phyloP scores from a whole-genome alignment of 371 early-diverging fungal species.

The Smittium mucronatum region DNA sequence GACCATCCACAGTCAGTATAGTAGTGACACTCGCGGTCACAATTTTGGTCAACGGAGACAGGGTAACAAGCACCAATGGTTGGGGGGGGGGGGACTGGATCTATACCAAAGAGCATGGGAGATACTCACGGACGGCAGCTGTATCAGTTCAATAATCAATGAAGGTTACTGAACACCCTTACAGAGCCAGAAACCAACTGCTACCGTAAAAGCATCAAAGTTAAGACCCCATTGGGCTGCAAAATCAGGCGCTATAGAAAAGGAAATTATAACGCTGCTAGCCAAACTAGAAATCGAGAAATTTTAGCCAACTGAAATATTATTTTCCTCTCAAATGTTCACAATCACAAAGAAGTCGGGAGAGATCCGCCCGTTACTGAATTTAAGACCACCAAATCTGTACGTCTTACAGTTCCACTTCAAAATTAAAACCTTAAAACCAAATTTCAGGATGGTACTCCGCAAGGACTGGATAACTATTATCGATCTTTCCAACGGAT shows the following conservation, averaged over 20 bases:
- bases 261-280: not conserved
- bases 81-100: not conserved
- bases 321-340: slow-evolving; percentile 9
- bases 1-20: not conserved
- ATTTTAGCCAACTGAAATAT: not conserved
- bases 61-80: not conserved
- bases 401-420: slow-evolving; percentile 23
- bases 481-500: slow-evolving; percentile 28
- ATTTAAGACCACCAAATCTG: slow-evolving; percentile 26
- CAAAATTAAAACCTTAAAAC: slow-evolving; percentile 21
- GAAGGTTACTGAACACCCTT: slow-evolving; percentile 1
- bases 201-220: not conserved
- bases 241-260: not conserved
- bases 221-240: not conserved
- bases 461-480: slow-evolving; percentile 22
- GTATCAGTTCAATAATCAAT: not conserved
- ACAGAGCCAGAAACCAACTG: not conserved
- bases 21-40: not conserved
- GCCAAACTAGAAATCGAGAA: not conserved
- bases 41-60: not conserved
- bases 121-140: not conserved
- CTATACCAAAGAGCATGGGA: slow-evolving; percentile 1
- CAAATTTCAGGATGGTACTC: slow-evolving; percentile 20
- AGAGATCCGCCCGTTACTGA: slow-evolving; percentile 20
- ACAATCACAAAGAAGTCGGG: slow-evolving; percentile 3